These are phyloP conservation scores for Boletus coccyginus DNA, from an alignment of 768 basidiomycete species.

Conservation along the genomic window DNA sequence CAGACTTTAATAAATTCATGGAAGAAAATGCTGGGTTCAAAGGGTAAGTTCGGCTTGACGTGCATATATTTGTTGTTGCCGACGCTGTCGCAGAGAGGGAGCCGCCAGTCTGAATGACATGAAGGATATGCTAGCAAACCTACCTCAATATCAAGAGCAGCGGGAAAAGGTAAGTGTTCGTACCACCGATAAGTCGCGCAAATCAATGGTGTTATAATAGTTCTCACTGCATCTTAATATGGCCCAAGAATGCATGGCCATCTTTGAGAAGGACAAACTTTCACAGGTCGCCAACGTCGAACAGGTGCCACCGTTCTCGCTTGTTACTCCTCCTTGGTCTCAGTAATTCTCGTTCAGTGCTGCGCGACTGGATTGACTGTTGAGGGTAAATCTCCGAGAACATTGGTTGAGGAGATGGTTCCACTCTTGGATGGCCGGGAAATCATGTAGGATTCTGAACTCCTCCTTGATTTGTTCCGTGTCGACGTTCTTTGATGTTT, in stretches of 20 bases:
- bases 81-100: conserved; percentile 50
- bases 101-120: conserved; percentile 93
- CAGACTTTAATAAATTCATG: conserved; percentile 92
- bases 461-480: not conserved
- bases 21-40: conserved; percentile 94
- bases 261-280: conserved; percentile 88
- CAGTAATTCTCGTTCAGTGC: conserved; percentile 48
- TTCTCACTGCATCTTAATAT: conserved; percentile 96
- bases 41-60: conserved; percentile 51
- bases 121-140: conserved; percentile 96
- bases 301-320: conserved; percentile 50
- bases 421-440: conserved; percentile 87
- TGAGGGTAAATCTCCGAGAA: conserved; percentile 94
- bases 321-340: not conserved
- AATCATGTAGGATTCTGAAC: conserved; percentile 58
- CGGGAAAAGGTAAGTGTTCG: conserved; percentile 72
- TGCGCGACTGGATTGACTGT: conserved; percentile 91
- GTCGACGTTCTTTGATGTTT: not conserved
- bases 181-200: not conserved
- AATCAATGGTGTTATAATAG: conserved; percentile 37
- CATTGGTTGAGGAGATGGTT: conserved; percentile 97
- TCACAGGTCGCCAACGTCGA: conserved; percentile 84
- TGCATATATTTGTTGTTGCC: not conserved
- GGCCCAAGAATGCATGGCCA: conserved; percentile 95
- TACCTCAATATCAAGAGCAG: conserved; percentile 94